Percentiles rank a stretch among this genome's conserved stretches.
These are phyloP conservation scores for Cucurbita pepo DNA, from an alignment of 306 rosid genomes.

Conservation along the genomic window DNA sequence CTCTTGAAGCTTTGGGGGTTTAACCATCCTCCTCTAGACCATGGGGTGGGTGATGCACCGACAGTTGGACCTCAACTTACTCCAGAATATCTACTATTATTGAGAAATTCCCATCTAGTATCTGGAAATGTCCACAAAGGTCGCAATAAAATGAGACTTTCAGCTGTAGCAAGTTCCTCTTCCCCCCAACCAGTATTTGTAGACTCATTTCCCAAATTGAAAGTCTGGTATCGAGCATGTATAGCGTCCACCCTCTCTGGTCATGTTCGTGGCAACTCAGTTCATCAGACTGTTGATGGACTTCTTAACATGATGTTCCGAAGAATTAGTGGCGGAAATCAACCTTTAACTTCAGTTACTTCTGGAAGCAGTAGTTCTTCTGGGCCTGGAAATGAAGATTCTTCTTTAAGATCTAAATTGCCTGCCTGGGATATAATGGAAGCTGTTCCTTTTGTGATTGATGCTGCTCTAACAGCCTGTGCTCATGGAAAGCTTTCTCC, in stretches of 20 bases:
- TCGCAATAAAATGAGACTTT: conserved; percentile 65
- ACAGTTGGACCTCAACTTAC: conserved; percentile 87
- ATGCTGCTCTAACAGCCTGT: conserved; percentile 96
- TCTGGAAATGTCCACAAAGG: conserved; percentile 37
- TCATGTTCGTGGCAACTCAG: conserved; percentile 85
- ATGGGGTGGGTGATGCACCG: conserved; percentile 86
- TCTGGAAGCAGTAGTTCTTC: conserved; percentile 92
- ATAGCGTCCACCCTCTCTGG: conserved; percentile 94
- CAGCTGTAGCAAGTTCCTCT: conserved; percentile 53
- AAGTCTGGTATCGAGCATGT: conserved; percentile 90
- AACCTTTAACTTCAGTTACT: conserved; percentile 37
- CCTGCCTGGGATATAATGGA: conserved; percentile 98
- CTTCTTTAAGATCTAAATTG: conserved; percentile 52
- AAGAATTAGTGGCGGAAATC: conserved; percentile 56
- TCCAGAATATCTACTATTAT: conserved; percentile 78
- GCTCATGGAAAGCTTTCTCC: conserved; percentile 93
- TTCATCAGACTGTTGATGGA: conserved; percentile 88
- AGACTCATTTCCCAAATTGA: conserved; percentile 86
- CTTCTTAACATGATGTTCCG: conserved; percentile 86
- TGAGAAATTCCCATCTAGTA: conserved; percentile 67
- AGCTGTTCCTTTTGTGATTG: conserved; percentile 90
- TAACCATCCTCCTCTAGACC: conserved; percentile 85
- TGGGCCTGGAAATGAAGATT: conserved; percentile 65
- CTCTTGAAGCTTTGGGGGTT: conserved; percentile 90
- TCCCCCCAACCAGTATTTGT: conserved; percentile 74